Conservation (phyloP, 371 early-diverging fungal genomes). For the Circinella umbellata region DNA sequence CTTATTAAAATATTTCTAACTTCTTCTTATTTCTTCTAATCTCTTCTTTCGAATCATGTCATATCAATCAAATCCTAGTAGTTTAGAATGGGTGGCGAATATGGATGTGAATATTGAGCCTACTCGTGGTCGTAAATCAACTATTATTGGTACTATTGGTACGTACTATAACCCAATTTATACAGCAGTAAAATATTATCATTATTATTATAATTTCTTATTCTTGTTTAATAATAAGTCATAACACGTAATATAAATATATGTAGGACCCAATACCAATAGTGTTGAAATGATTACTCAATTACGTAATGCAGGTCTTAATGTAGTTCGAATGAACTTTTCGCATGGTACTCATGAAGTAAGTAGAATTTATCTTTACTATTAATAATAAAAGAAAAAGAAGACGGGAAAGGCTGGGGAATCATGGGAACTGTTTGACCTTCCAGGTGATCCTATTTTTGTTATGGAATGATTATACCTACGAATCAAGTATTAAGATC, state of each 20-base stretch:
- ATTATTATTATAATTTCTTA: too few species aligned
- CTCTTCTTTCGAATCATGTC: conserved; percentile 12
- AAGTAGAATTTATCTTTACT: not conserved
- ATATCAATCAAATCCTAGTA: conserved; percentile 28
- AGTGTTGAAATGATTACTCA: conserved; percentile 80
- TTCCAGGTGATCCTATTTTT: not conserved
- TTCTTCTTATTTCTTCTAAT: not conserved
- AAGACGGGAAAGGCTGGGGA: conserved; percentile 17
- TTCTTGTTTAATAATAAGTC: too few species aligned
- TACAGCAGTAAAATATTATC: too few species aligned
- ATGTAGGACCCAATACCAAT: conserved; percentile 74
- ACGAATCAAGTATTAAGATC: too few species aligned
- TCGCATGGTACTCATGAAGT: conserved; percentile 89
- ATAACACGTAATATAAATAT: not conserved
- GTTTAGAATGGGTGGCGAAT: conserved; percentile 76
- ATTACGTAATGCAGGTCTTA: conserved; percentile 91
- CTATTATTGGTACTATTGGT: conserved; percentile 88
- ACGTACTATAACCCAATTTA: conserved; percentile 21
- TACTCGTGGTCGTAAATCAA: conserved; percentile 72
- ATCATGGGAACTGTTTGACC: not conserved
- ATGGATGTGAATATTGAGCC: conserved; percentile 71
- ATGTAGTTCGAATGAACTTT: conserved; percentile 94
- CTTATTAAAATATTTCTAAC: too few species aligned
- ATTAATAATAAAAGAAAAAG: not conserved
- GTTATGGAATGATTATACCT: not conserved